These are phyloP conservation scores for Leccinum solheimii DNA, from an alignment of 1,284 basidiomycete species.

Conservation along the genomic window DNA sequence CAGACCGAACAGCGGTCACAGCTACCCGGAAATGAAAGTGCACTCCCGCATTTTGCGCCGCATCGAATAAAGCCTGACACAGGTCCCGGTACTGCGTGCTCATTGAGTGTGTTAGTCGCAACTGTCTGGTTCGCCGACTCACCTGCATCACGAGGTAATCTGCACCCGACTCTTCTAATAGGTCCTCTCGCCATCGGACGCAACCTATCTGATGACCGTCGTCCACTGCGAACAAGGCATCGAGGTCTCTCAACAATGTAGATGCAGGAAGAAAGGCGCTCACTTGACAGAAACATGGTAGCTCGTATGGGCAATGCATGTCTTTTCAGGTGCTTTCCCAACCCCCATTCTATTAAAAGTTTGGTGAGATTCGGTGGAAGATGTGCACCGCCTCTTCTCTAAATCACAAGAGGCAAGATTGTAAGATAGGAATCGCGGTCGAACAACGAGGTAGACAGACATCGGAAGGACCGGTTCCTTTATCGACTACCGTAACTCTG, in stretches of 20 bases:
- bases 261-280: conserved; percentile 2
- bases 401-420: background rate
- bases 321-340: conserved; percentile 41
- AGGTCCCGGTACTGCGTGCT: conserved; percentile 47
- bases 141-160: conserved; percentile 53
- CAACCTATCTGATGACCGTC: conserved; percentile 47
- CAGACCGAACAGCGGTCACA: conserved; percentile 36
- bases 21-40: conserved; percentile 41
- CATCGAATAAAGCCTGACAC: conserved; percentile 42
- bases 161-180: conserved; percentile 55
- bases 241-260: background rate
- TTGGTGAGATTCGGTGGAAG: conserved; percentile 55
- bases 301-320: conserved; percentile 33
- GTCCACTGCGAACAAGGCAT: conserved; percentile 38
- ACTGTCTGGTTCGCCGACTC: conserved; percentile 14
- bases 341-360: conserved; percentile 52
- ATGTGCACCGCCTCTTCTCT: conserved; percentile 45
- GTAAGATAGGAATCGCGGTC: background rate
- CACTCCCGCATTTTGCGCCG: conserved; percentile 44
- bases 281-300: conserved; percentile 28
- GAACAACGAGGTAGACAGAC: conserved; percentile 10
- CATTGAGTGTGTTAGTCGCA: conserved; percentile 5
- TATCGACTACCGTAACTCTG: conserved; percentile 49
- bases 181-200: conserved; percentile 51
- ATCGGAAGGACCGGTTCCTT: conserved; percentile 29